phyloP scores from a whole-genome alignment of 140 eudicot species.

The Flaveria floridana region DNA sequence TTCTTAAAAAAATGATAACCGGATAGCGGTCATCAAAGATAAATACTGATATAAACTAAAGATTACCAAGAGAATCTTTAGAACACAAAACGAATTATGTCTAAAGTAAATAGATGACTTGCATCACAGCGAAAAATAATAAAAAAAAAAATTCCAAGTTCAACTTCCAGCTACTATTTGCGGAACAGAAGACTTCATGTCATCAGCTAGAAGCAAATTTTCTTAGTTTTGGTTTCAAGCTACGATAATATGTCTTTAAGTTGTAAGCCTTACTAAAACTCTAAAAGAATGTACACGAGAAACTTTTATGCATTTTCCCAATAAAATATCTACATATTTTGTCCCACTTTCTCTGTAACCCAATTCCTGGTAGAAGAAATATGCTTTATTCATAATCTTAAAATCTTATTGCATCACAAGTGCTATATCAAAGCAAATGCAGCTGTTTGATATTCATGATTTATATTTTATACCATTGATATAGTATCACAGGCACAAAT shows the following conservation, averaged over 20 bases:
- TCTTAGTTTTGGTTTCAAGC: too few species aligned
- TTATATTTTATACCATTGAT: not conserved
- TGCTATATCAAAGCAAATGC: not conserved
- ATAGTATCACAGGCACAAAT: not conserved
- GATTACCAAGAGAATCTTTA: not conserved
- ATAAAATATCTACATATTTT: not conserved
- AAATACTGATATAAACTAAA: constrained; percentile 7
- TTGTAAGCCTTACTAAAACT: not conserved
- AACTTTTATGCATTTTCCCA: not conserved
- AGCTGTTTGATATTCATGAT: constrained; percentile 1
- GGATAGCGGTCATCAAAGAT: not conserved
- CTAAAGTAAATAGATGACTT: not conserved
- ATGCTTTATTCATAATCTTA: not conserved
- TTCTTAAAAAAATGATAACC: constrained; percentile 6
- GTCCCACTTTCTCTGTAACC: not conserved
- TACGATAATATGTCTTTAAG: not conserved
- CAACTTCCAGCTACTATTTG: not conserved
- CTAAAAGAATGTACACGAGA: not conserved
- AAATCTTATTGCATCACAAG: not conserved
- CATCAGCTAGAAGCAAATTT: not conserved
- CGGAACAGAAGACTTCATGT: not conserved
- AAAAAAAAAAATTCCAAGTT: not conserved
- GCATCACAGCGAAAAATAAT: not conserved
- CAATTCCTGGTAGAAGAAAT: not conserved
- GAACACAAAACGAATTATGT: not conserved